Conservation (phyloP, 495 filamentous ascomycete genomes). For the Clavariopsis aquatica region DNA sequence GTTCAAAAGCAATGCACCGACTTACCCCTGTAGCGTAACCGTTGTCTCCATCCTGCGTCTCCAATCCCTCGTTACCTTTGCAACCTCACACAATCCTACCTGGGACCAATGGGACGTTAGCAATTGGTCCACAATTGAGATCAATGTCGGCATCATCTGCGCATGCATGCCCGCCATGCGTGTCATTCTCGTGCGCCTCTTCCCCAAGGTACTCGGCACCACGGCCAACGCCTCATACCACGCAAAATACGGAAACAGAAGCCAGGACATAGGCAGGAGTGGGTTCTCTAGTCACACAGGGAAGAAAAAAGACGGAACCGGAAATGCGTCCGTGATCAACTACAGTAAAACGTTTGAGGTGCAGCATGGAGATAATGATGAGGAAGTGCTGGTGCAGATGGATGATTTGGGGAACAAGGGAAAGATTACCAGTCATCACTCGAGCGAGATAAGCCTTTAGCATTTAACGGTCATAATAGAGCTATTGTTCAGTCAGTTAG, state of each 20-base stretch:
- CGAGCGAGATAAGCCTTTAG: conserved; percentile 14
- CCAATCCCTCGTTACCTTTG: conserved; percentile 44
- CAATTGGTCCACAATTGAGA: conserved; percentile 41
- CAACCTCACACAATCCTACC: conserved; percentile 40
- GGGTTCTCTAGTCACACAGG: not conserved
- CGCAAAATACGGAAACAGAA: conserved; percentile 11
- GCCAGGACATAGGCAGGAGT: not conserved
- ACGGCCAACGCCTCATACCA: conserved; percentile 4
- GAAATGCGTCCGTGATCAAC: conserved; percentile 5
- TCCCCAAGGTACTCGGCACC: conserved; percentile 28
- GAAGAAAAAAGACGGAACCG: not conserved
- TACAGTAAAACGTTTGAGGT: conserved; percentile 29
- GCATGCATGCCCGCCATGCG: conserved; percentile 44
- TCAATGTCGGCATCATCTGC: conserved; percentile 45
- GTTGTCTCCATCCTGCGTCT: conserved; percentile 50
- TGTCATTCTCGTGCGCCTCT: conserved; percentile 27
- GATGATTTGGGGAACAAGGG: conserved; percentile 21
- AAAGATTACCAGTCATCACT: conserved; percentile 15
- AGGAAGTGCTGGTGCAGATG: conserved; percentile 20
- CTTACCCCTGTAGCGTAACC: conserved; percentile 41
- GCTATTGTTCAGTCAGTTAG: not conserved
- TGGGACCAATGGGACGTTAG: conserved; percentile 37
- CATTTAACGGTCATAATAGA: not conserved
- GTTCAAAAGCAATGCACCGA: not conserved
- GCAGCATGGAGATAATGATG: conserved; percentile 12